Base-by-base conservation (phyloP, 306 rosid species). In the Gillenia trifoliata region DNA sequence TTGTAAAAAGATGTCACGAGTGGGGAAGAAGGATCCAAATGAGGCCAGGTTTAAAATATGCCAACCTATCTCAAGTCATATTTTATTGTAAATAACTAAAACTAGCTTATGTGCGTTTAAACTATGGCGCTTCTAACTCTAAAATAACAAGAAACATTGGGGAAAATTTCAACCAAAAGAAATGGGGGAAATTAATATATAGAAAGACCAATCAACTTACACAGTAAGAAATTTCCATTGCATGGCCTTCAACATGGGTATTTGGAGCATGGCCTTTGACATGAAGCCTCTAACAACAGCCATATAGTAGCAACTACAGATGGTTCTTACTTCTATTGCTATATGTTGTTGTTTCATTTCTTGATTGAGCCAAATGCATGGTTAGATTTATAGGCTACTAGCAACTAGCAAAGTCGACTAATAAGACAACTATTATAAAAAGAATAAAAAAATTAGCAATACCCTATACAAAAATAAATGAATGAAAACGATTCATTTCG, bases 221-320 rank as follows among this genome's bases (percentile, higher is more conserved):
- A 25, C 2, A 23, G 56, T 25, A 45, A 11, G 22, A 43, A 26
- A 13, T 43, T 50, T 67, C 56, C 72, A 26, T 25, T 41, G 72
- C 23, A 4, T 26, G 38, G 52, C 3, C 56, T 26, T 67, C 52
- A 66, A 13, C 17, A 38, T 38, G 70, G 70, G 70, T 3, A 23
- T 43, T 38, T 16, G 70, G 45, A 26, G 72, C 23, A 4, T 26
- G 38, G 52, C 3, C 56, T 26, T 67, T 25, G 25, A 43, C 8
- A 43, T 16, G 56, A 67, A 67, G 72, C 36, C 56, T 67, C 72
- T 67, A 67, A 67, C 38, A 43, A 26, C 29, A 3, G 52, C 71
- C 71, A 40, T 40, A 43, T 43, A 4, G 11, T 26, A 26, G 9
- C 33, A 25, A 57, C 33, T 1, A 22, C 43, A 40, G 4, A 40